Conservation (phyloP, 2,329 filamentous ascomycete species). For the Fusarium fujikuroi region DNA sequence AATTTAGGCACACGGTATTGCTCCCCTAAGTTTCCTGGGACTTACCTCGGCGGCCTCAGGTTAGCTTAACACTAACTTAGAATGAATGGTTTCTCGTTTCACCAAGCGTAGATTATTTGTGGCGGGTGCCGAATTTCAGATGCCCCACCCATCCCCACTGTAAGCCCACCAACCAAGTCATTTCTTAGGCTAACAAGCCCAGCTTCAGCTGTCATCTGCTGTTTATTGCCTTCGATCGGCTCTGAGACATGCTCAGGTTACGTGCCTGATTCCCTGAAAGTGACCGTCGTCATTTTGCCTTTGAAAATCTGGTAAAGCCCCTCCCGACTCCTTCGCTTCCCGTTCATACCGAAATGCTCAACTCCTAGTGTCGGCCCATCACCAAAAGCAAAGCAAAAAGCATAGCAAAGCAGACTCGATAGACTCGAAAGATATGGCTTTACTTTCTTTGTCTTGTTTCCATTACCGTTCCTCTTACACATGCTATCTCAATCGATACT, state of each 20-base stretch:
- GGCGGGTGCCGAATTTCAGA: conserved; percentile 41
- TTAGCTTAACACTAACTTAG: conserved; percentile 19
- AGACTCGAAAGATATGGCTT: conserved; percentile 30
- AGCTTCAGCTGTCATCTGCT: conserved; percentile 1
- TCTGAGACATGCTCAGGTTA: conserved; percentile 24
- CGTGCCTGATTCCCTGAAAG: conserved; percentile 31
- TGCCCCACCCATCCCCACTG: conserved; percentile 12
- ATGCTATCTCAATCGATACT: conserved; percentile 17
- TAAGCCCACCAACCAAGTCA: conserved; percentile 2
- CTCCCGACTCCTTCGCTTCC: conserved; percentile 43
- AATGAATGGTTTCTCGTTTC: conserved; percentile 19
- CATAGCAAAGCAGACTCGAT: conserved; percentile 21
- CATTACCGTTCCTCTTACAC: neutral
- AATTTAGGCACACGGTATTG: neutral
- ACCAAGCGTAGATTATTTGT: conserved; percentile 26
- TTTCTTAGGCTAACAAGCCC: conserved; percentile 2
- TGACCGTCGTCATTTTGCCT: conserved; percentile 41
- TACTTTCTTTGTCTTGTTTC: conserved; percentile 18
- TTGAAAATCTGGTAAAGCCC: conserved; percentile 47
- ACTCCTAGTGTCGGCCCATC: conserved; percentile 39
- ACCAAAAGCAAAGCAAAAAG: conserved; percentile 6
- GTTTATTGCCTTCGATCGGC: conserved; percentile 11
- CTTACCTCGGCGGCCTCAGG: conserved; percentile 27
- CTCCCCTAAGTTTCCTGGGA: neutral
- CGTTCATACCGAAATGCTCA: conserved; percentile 41